Evolutionary conservation across 2,329 filamentous ascomycete species (phyloP).

Genomic region (Ciborinia camelliae): DNA sequence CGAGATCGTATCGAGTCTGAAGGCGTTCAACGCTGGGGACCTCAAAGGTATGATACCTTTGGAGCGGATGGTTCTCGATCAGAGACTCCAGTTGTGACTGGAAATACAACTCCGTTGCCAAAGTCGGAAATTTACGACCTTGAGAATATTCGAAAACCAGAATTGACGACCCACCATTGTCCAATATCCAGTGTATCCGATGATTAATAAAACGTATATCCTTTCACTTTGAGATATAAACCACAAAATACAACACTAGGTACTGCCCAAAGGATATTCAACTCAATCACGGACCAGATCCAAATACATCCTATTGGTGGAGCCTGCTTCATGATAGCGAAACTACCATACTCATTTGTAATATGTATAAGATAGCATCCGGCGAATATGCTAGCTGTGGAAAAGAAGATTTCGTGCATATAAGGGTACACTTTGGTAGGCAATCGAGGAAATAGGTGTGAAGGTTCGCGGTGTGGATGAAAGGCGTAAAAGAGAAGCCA

Average conservation of each 20-base stretch:
- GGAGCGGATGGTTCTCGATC: not conserved
- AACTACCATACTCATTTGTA: conserved; percentile 76
- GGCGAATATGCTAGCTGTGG: conserved; percentile 53
- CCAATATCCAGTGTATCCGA: conserved; percentile 10
- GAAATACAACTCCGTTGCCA: not conserved
- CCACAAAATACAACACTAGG: conserved; percentile 45
- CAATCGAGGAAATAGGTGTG: conserved; percentile 49
- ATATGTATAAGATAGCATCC: conserved; percentile 81
- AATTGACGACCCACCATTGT: not conserved
- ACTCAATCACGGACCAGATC: conserved; percentile 90
- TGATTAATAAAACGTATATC: conserved; percentile 30
- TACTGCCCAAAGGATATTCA: conserved; percentile 66
- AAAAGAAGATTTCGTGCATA: conserved; percentile 61
- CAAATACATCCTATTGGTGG: conserved; percentile 87
- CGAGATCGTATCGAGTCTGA: conserved; percentile 19
- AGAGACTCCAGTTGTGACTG: not conserved
- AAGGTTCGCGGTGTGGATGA: conserved; percentile 42
- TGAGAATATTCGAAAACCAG: not conserved
- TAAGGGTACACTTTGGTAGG: conserved; percentile 45
- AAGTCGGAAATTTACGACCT: not conserved
- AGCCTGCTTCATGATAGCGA: conserved; percentile 86
- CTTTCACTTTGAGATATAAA: conserved; percentile 30
- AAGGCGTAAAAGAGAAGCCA: conserved; percentile 37
- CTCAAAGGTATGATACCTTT: not conserved
- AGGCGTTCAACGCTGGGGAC: conserved; percentile 1